Evolutionary conservation across 306 rosid species (phyloP), one percentile per base, ranked within the genome.

Genomic region (Glycyrrhiza uralensis): DNA sequence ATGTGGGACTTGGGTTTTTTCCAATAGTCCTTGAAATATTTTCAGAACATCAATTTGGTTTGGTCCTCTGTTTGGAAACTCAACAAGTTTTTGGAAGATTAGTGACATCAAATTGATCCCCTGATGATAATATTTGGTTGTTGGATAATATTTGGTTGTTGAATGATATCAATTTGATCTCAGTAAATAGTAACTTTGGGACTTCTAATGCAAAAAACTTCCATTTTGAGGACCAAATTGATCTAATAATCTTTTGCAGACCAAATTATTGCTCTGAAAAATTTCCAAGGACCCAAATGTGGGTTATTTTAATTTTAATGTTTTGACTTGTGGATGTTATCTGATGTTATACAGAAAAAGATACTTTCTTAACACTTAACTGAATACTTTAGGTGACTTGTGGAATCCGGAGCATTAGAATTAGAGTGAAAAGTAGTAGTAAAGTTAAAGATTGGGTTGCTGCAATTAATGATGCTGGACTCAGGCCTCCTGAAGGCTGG

Each of bases 401-500:
- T 81, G 99, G 99, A 77, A 85, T 24, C 77, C 90, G 88, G 76
- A 88, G 85, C 79, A 81, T 95, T 60, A 88, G 86, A 77, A 64
- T 95, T 72, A 95, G 99, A 80, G 85, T 66, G 41, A 91, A 81
- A 83, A 89, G 82, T 72, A 79, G 84, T 42, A 80, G 84, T 68
- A 89, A 84, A 86, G 96, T 87, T 81, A 89, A 85, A 81, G 99
- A 86, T 70, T 95, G 99, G 99, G 96, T 95, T 22, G 96, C 99
- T 20, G 89, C 96, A 20, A 86, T 95, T 38, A 91, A 95, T 69
- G 97, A 95, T 85, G 96, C 96, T 77, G 99, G 96, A 70, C 89
- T 88, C 42, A 86, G 92, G 81, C 96, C 99, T 84, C 97, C 97
- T 57, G 99, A 95, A 82, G 97, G 99, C 39, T 91, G 97, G 99